Evolutionary conservation across 208 protist species (phyloP).

Genomic region (Leishmania major): DNA sequence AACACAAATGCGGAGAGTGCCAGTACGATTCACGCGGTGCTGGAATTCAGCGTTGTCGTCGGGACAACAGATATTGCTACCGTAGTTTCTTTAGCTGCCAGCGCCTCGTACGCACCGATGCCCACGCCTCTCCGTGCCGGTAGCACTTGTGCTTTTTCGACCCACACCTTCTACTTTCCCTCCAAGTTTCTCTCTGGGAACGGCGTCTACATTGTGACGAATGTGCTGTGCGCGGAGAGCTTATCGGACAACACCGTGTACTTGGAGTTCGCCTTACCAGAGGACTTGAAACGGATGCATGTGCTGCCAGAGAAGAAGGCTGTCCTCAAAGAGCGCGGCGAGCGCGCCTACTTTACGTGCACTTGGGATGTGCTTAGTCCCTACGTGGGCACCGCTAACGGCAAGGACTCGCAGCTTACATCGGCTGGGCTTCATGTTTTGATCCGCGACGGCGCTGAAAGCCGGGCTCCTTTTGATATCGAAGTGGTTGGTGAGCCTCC

Average conservation of each 20-base stretch:
- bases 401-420: constrained; percentile 14
- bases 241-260: constrained; percentile 32
- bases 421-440: constrained; percentile 38
- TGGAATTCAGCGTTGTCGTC: constrained; percentile 45
- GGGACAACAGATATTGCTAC: constrained; percentile 20
- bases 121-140: constrained; percentile 15
- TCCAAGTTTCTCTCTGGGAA: constrained; percentile 43
- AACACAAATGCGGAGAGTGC: constrained; percentile 15
- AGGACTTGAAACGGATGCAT: constrained; percentile 18
- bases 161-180: constrained; percentile 58
- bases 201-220: constrained; percentile 66
- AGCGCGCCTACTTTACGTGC: constrained; percentile 41
- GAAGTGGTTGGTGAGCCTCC: constrained; percentile 39
- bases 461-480: constrained; percentile 42
- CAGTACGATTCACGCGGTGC: constrained; percentile 37
- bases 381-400: constrained; percentile 26
- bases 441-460: constrained; percentile 40
- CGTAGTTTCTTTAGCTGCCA: constrained; percentile 14
- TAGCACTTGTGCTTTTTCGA: constrained; percentile 38
- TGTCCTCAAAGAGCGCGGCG: constrained; percentile 22
- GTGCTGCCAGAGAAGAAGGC: constrained; percentile 28
- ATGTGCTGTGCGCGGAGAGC: constrained; percentile 67
- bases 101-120: constrained; percentile 11
- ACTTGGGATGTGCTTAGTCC: constrained; percentile 61
- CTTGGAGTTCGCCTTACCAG: constrained; percentile 49